A percentile compares a stretch with the other conserved stretches of the same genome.
phyloP scores from a whole-genome alignment of 2,329 filamentous ascomycete species.

The Fusarium humuli region DNA sequence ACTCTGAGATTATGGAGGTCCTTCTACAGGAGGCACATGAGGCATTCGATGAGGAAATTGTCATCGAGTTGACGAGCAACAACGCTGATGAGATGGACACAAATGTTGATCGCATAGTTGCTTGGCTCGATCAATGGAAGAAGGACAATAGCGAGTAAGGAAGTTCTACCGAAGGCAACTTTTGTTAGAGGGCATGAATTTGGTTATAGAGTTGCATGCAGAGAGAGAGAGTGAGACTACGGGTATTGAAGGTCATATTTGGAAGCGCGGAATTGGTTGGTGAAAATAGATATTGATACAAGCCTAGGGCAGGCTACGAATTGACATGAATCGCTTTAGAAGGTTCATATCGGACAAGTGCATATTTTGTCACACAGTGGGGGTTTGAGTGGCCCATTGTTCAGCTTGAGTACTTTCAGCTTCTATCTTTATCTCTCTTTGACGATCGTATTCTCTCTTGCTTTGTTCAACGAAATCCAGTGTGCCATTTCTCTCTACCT shows the following conservation, averaged over 20 bases:
- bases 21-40: slow-evolving; percentile 90
- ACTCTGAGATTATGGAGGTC: slow-evolving; percentile 98
- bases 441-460: neutral
- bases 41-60: slow-evolving; percentile 85
- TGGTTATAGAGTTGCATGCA: neutral
- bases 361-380: slow-evolving; percentile 34
- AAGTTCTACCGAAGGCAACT: neutral
- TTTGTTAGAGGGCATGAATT: neutral
- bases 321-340: slow-evolving; percentile 37
- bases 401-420: slow-evolving; percentile 14
- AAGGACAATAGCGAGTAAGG: slow-evolving; percentile 61
- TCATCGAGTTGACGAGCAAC: slow-evolving; percentile 89
- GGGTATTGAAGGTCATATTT: neutral
- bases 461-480: neutral
- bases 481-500: neutral
- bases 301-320: slow-evolving; percentile 33
- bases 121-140: slow-evolving; percentile 88
- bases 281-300: slow-evolving; percentile 41
- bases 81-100: slow-evolving; percentile 84
- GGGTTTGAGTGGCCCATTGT: neutral
- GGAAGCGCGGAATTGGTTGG: slow-evolving; percentile 20
- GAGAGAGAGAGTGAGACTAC: neutral
- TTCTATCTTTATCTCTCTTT: slow-evolving; percentile 2
- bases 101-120: slow-evolving; percentile 85
- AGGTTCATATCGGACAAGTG: slow-evolving; percentile 26